A percentile compares a stretch with the other conserved stretches of the same genome.
These are phyloP conservation scores for Phyllosticta citribraziliensis DNA, from an alignment of 2,329 filamentous ascomycete genomes.

Conservation along the genomic window DNA sequence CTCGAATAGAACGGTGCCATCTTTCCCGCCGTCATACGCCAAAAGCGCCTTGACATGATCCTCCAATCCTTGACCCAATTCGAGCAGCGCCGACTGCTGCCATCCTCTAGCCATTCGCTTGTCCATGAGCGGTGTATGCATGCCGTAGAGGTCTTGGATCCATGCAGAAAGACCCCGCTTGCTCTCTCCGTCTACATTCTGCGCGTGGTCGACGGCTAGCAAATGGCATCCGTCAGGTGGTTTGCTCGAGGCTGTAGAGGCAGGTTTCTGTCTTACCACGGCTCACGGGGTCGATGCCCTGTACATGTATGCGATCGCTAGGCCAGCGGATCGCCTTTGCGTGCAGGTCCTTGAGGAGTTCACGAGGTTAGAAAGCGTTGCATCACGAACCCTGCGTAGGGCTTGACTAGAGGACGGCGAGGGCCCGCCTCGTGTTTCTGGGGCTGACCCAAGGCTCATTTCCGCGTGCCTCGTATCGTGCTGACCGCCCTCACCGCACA, in stretches of 20 bases:
- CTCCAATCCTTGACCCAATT: conserved; percentile 20
- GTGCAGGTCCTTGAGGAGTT: not conserved
- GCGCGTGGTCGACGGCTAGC: conserved; percentile 23
- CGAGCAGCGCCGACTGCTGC: conserved; percentile 16
- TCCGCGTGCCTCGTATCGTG: not conserved
- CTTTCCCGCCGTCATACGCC: conserved; percentile 12
- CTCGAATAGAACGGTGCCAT: conserved; percentile 3
- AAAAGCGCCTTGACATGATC: conserved; percentile 21
- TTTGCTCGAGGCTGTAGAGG: not conserved
- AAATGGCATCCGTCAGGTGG: not conserved
- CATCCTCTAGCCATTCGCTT: conserved; percentile 35
- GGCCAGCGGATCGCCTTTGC: conserved; percentile 37
- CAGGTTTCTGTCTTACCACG: conserved; percentile 12
- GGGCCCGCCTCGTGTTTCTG: not conserved
- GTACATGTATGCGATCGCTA: conserved; percentile 27
- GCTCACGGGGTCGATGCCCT: conserved; percentile 38
- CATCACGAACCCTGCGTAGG: conserved; percentile 15
- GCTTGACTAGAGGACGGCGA: conserved; percentile 9
- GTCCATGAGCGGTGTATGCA: conserved; percentile 20
- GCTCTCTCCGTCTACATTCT: conserved; percentile 28
- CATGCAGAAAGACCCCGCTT: conserved; percentile 29
- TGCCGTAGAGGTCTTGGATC: conserved; percentile 31
- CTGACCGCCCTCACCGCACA: not conserved
- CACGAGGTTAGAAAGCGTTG: not conserved
- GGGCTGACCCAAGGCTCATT: not conserved